Evolutionary conservation across 2,329 filamentous ascomycete genomes (phyloP), one percentile per base, ranked within the genome.

Genomic region (Trichoderma lentiforme): DNA sequence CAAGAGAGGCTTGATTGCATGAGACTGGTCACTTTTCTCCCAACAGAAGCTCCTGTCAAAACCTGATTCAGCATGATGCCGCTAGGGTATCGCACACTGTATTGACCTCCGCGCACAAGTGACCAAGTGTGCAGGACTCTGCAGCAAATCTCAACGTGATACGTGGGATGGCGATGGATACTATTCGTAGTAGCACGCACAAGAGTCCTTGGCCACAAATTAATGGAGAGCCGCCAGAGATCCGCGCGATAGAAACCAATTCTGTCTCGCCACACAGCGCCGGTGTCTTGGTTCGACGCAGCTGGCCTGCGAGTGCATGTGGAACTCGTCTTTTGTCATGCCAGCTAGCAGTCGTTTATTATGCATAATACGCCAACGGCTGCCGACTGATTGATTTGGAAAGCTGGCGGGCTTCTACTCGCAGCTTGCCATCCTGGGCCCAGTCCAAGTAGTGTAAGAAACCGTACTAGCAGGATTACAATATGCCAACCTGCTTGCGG

Each of bases 1-100:
- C 11, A 32, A 60, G 28, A 56, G 21, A 56, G 32, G 24, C 57
- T 58, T 26, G 67, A 63, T 70, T 56, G 58, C 67, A 70, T 36
- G 39, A 60, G 68, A 70, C 68, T 70, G 30, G 68, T 70, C 68
- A 70, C 3, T 57, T 63, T 70, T 32, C 60, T 43, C 28, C 47
- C 24, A 64, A 63, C 60, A 64, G 43, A 70, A 63, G 47, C 68
- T 70, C 43, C 30, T 63, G 57, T 63, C 57, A 28, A 47, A 70
- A 70, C 58, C 43, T 32, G 34, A 43, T 64, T 18, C 39, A 56
- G 57, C 47, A 24, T 51, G 60, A 51, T 26, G 47, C 43, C n/a
- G 28, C 34, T 28, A 32, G 36, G 53, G 51, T n/a, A n/a, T 26
- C 36, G 26, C 36, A 51, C 65, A 60, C 56, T 68, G 65, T 68